These are phyloP conservation scores for Melaleuca quinquenervia DNA, from an alignment of 345 rosid species.

Conservation along the genomic window DNA sequence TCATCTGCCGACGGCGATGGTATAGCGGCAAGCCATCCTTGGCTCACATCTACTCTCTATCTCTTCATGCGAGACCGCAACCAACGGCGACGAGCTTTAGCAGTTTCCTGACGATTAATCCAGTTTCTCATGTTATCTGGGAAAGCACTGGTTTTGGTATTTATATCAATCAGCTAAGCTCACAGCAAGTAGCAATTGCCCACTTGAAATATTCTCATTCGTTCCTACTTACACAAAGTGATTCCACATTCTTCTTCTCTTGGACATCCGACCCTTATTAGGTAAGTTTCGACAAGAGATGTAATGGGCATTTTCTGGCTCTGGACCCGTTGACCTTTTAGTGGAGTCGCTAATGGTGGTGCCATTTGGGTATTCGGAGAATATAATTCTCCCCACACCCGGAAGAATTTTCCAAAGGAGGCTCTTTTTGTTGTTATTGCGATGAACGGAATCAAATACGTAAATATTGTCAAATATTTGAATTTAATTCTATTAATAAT, in stretches of 20 bases:
- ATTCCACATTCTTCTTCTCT: not conserved
- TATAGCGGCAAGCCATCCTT: conserved; percentile 34
- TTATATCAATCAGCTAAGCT: not conserved
- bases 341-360: no score
- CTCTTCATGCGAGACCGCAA: conserved; percentile 8
- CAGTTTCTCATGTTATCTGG: not conserved
- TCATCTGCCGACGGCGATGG: not conserved
- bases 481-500: no score
- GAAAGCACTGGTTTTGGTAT: not conserved
- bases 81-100: not conserved
- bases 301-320: no score
- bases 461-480: no score
- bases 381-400: no score
- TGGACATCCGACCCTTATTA: no score
- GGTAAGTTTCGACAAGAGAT: no score
- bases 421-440: no score
- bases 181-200: not conserved
- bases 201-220: not conserved
- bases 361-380: no score
- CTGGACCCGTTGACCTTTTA: no score
- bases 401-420: no score
- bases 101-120: not conserved
- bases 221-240: not conserved
- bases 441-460: no score
- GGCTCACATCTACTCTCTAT: conserved; percentile 23